A percentile compares a stretch with the other conserved stretches of the same genome.
Evolutionary conservation across 2,329 filamentous ascomycete species (phyloP).

Genomic region (Hymenoscyphus albidus): DNA sequence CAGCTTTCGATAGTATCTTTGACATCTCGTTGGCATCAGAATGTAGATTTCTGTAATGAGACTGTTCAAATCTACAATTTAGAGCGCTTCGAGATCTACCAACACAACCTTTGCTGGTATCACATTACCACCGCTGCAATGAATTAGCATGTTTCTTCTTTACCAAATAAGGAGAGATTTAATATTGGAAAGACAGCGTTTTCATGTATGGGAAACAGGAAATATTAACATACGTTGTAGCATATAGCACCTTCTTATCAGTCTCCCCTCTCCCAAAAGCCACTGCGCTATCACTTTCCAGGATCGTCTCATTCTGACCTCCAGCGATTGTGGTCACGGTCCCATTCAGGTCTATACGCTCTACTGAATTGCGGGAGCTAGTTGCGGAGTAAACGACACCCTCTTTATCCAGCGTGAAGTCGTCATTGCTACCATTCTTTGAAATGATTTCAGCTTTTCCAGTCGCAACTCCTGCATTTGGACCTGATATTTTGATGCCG

Average conservation of each 20-base stretch:
- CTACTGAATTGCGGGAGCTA: background rate
- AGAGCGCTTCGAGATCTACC: background rate
- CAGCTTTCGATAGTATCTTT: no score
- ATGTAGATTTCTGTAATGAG: background rate
- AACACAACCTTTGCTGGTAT: background rate
- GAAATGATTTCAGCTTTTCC: background rate
- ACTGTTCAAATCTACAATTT: background rate
- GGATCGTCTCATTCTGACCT: background rate
- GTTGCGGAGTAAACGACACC: background rate
- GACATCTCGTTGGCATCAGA: background rate
- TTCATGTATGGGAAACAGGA: no score
- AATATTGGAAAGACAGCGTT: no score
- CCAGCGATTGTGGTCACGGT: background rate
- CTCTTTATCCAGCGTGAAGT: slow-evolving; percentile 6
- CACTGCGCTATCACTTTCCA: background rate
- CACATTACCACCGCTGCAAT: no score
- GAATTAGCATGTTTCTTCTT: no score
- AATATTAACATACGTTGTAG: background rate
- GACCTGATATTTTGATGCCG: background rate
- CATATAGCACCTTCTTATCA: slow-evolving; percentile 1
- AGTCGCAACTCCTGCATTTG: background rate
- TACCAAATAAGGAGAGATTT: no score
- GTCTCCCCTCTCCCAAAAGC: background rate
- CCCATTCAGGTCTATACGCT: background rate
- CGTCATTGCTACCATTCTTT: background rate